These are phyloP conservation scores for Malus orientalis DNA, from an alignment of 306 rosid genomes.

Conservation along the genomic window DNA sequence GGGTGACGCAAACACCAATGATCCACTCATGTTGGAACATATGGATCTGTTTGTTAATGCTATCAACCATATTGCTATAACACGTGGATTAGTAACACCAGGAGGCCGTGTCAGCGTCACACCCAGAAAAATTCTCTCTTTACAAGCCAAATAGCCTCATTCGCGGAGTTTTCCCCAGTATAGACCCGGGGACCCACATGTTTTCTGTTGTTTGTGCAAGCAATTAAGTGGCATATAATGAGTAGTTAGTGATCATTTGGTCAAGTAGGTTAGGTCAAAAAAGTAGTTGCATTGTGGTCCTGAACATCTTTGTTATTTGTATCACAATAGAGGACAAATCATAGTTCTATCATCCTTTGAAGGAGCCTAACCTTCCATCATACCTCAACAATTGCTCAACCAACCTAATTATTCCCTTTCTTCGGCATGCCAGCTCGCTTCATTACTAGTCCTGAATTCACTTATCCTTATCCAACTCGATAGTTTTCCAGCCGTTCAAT, in stretches of 20 bases:
- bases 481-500: conserved; percentile 20
- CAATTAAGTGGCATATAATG: conserved; percentile 26
- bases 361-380: conserved; percentile 14
- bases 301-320: conserved; percentile 19
- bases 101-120: neutral
- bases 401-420: conserved; percentile 37
- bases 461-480: conserved; percentile 18
- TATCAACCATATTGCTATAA: neutral
- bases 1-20: neutral
- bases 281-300: conserved; percentile 54
- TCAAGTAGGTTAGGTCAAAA: conserved; percentile 43
- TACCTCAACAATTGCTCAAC: conserved; percentile 29
- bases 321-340: conserved; percentile 32
- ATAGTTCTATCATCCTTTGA: conserved; percentile 14
- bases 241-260: conserved; percentile 30
- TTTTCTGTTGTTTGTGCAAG: conserved; percentile 14
- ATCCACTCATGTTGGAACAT: neutral
- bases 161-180: neutral
- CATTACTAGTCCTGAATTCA: conserved; percentile 16
- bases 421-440: conserved; percentile 46
- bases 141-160: neutral
- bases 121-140: neutral
- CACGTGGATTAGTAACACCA: neutral
- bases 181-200: conserved; percentile 10
- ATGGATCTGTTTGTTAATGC: neutral